Conservation (phyloP, 495 filamentous ascomycete species). For the Massariosphaeria phaeospora region DNA sequence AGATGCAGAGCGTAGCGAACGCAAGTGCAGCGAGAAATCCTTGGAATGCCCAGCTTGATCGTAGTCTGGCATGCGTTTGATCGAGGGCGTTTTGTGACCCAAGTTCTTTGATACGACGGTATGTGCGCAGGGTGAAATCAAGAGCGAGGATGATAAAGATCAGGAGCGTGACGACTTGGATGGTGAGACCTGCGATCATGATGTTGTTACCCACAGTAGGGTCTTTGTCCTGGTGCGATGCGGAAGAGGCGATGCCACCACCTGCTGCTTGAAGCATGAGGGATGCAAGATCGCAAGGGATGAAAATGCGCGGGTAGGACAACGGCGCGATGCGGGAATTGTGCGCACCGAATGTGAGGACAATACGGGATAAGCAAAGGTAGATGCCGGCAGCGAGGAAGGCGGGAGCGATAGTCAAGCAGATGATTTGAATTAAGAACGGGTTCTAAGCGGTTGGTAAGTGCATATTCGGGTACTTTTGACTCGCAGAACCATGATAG, state of each 20-base stretch:
- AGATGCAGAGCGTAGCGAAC: conserved; percentile 36
- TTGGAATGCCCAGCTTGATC: conserved; percentile 21
- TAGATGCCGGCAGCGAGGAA: conserved; percentile 58
- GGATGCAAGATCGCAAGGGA: conserved; percentile 49
- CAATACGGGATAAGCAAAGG: conserved; percentile 48
- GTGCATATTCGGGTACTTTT: not conserved
- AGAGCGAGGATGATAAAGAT: conserved; percentile 35
- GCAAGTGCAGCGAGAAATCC: conserved; percentile 27
- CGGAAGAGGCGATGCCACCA: conserved; percentile 42
- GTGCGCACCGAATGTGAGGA: conserved; percentile 46
- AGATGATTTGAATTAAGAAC: conserved; percentile 43
- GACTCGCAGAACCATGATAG: not conserved
- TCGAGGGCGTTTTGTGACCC: conserved; percentile 24
- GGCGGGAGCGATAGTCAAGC: conserved; percentile 53
- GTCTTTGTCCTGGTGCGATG: conserved; percentile 35
- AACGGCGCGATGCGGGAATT: conserved; percentile 50
- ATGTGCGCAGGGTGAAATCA: conserved; percentile 35
- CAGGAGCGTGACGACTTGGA: conserved; percentile 53
- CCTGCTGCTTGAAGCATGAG: conserved; percentile 51
- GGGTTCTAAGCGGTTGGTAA: conserved; percentile 15
- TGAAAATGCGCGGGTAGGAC: conserved; percentile 53
- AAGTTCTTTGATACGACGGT: not conserved
- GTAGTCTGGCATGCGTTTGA: conserved; percentile 19
- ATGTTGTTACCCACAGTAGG: conserved; percentile 52
- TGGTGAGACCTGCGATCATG: conserved; percentile 66